These are phyloP conservation scores for Aspergillus sp. DNA, from an alignment of 2,329 filamentous ascomycete genomes.

Conservation along the genomic window DNA sequence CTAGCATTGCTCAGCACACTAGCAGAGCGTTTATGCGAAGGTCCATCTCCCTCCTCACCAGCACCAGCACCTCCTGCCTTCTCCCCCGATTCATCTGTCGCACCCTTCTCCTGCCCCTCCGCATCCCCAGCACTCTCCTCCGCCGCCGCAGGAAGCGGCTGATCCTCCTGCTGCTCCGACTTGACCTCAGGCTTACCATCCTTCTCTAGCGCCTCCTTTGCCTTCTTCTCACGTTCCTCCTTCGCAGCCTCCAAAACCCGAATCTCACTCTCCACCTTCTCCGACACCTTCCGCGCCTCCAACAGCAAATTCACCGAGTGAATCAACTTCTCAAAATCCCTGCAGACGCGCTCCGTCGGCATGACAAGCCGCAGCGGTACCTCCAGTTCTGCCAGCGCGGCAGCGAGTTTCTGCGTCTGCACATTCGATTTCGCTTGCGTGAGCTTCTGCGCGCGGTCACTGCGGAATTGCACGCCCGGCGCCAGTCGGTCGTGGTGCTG, in stretches of 20 bases:
- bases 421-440: constrained; percentile 54
- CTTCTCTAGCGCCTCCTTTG: constrained; percentile 31
- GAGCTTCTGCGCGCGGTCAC: constrained; percentile 55
- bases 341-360: constrained; percentile 53
- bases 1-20: constrained; percentile 74
- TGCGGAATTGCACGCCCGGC: constrained; percentile 85
- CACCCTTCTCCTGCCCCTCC: constrained; percentile 13
- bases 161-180: constrained; percentile 39
- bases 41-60: constrained; percentile 22
- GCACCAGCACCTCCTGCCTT: constrained; percentile 17
- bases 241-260: constrained; percentile 48
- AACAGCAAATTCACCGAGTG: constrained; percentile 50
- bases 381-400: constrained; percentile 50
- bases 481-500: constrained; percentile 81
- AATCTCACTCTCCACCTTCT: constrained; percentile 53
- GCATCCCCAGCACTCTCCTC: constrained; percentile 17
- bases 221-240: constrained; percentile 42
- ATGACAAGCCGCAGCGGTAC: constrained; percentile 51
- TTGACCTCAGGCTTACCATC: constrained; percentile 36
- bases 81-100: background rate
- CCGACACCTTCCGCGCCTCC: constrained; percentile 50
- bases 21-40: constrained; percentile 72
- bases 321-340: constrained; percentile 53
- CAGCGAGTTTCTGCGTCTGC: constrained; percentile 51
- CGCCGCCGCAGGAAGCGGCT: constrained; percentile 10